A percentile compares a stretch with the other conserved stretches of the same genome.
Conservation (phyloP, 306 rosid genomes). For the Abrus pulchellus region DNA sequence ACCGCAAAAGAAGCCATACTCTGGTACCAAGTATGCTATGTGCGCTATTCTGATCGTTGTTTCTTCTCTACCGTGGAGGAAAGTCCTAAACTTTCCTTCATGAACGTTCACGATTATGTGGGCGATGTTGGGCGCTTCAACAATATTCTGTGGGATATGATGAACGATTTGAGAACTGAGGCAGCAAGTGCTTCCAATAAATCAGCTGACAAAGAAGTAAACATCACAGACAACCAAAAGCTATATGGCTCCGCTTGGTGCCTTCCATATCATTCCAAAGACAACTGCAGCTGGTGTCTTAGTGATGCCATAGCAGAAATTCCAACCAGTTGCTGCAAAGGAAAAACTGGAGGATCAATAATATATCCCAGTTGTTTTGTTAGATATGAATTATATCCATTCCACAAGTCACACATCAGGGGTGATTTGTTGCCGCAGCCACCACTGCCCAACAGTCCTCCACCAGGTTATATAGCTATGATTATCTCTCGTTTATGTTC, state of each 20-base stretch:
- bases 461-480: constrained; percentile 42
- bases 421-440: background rate
- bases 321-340: constrained; percentile 45
- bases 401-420: background rate
- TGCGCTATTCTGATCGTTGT: constrained; percentile 40
- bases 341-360: constrained; percentile 45
- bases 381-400: constrained; percentile 45
- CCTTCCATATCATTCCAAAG: constrained; percentile 33
- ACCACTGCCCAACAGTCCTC: constrained; percentile 6
- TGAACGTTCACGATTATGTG: constrained; percentile 31
- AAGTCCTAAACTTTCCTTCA: constrained; percentile 32
- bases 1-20: constrained; percentile 43
- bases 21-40: constrained; percentile 36
- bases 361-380: constrained; percentile 43
- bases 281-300: constrained; percentile 50
- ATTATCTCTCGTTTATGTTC: background rate
- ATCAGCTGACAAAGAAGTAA: background rate
- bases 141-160: constrained; percentile 45
- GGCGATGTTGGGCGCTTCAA: constrained; percentile 40
- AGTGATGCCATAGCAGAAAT: constrained; percentile 45
- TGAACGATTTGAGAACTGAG: constrained; percentile 36
- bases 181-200: constrained; percentile 31
- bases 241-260: constrained; percentile 43
- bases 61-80: constrained; percentile 43
- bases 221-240: constrained; percentile 33